Evolutionary conservation across 805 yeast species (phyloP), one percentile per base, ranked within the genome.

Genomic region (Starmerella davenportii): DNA sequence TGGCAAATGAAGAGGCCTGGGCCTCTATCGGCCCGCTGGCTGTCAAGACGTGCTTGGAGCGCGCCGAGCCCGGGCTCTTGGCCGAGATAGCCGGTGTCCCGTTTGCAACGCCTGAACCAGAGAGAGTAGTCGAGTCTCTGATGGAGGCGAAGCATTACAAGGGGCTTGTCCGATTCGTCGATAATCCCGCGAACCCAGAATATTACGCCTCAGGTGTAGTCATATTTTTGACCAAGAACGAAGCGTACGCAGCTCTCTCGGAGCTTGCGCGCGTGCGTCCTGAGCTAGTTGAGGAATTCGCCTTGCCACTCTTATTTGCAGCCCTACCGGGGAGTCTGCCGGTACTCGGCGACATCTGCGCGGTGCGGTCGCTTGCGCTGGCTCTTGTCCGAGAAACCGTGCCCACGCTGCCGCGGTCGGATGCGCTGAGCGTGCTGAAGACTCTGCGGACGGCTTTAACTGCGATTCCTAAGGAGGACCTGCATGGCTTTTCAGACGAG

Each of bases 241-340:
- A 72, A 13, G 64, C 75, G 13, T 52, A 77, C 19, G 65, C 60
- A 8, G 74, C 82, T 0, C 56, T 84, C 36, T 64, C 67, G 4
- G 57, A 56, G 11, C 49, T 76, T 2, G 64, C 71, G n/a, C 49
- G 55, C 7, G 44, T 49, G 16, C 52, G 60, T 23, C 51, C 61
- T 4, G 51, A 60, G 21, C 49, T 68, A 2, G 65, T 78, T 1
- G 53, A 72, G 20, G 72, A 69, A 20, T 54, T 65, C 17, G 63
- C 74, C 1, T 57, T 72, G 34, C 78, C 76, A 5, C 64, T 60
- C 19, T 54, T 75, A 39, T 49, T 76, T 9, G 53, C 68, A 1
- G 52, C 66, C 16, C 57, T 77, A 19, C 76, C 79, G 2, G 64
- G 62, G n/a, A 58, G 62, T 15, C 59, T 63, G 7, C 49, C 51